Evolutionary conservation across 129 eudicot genomes (phyloP).

Genomic region (Arctium minus): DNA sequence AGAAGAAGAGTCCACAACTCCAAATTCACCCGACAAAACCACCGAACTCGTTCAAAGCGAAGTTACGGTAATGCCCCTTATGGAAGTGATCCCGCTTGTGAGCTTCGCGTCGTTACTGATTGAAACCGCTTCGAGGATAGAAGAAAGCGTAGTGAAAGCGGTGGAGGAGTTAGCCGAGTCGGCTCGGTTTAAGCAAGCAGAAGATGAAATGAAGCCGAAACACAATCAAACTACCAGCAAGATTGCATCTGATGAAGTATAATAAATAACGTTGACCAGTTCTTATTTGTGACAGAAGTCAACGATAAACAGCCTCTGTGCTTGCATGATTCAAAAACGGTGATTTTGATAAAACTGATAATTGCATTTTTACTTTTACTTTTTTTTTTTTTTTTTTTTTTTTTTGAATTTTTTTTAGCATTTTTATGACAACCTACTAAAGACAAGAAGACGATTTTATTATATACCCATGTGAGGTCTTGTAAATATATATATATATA

Average conservation of each 20-base stretch:
- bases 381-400: neutral
- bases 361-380: neutral
- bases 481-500: neutral
- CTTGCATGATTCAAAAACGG: neutral
- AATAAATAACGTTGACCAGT: slow-evolving; percentile 2
- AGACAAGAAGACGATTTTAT: neutral
- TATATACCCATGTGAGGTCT: neutral
- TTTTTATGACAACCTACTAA: neutral
- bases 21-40: slow-evolving; percentile 12
- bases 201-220: slow-evolving; percentile 28
- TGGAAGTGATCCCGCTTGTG: slow-evolving; percentile 48
- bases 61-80: slow-evolving; percentile 19
- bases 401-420: no score
- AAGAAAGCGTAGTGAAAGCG: slow-evolving; percentile 49
- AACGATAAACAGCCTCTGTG: slow-evolving; percentile 2
- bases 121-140: slow-evolving; percentile 47
- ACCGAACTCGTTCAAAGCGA: slow-evolving; percentile 15
- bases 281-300: slow-evolving; percentile 1
- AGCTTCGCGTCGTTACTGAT: slow-evolving; percentile 60
- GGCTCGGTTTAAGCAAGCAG: slow-evolving; percentile 42
- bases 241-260: slow-evolving; percentile 12
- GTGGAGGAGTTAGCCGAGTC: slow-evolving; percentile 50
- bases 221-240: slow-evolving; percentile 3
- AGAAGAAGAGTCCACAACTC: neutral
- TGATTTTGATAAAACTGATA: neutral